Conservation (phyloP, 1,284 basidiomycete species). For the Psilocybe mexicana region DNA sequence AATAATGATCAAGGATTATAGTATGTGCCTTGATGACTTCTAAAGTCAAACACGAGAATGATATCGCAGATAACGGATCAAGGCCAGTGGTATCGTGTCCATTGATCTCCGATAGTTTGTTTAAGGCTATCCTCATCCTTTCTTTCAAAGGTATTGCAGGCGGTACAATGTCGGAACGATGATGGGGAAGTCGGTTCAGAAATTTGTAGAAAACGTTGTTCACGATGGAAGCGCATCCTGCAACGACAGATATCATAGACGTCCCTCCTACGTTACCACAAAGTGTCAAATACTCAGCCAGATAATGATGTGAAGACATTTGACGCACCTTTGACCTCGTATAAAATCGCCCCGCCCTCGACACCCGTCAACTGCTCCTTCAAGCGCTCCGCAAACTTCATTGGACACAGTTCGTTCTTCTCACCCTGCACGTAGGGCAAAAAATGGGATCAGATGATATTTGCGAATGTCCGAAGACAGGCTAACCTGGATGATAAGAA, state of each 20-base stretch:
- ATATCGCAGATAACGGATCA: constrained; percentile 59
- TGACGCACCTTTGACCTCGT: constrained; percentile 60
- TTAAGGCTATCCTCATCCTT: constrained; percentile 56
- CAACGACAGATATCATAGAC: constrained; percentile 49
- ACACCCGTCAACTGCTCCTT: constrained; percentile 50
- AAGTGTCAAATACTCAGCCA: background rate
- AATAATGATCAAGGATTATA: constrained; percentile 48
- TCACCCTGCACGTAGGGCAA: constrained; percentile 49
- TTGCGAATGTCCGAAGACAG: background rate
- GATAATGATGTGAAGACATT: background rate
- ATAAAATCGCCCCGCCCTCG: constrained; percentile 50
- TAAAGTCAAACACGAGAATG: constrained; percentile 64
- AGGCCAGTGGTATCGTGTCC: constrained; percentile 47
- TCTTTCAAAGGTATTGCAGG: constrained; percentile 36
- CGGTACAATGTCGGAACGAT: constrained; percentile 46
- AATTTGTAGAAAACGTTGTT: constrained; percentile 68
- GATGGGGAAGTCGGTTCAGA: constrained; percentile 50
- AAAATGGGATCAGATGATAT: constrained; percentile 6
- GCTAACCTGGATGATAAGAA: constrained; percentile 70
- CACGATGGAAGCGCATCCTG: constrained; percentile 58
- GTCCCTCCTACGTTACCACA: constrained; percentile 41
- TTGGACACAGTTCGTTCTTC: constrained; percentile 52
- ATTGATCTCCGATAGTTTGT: constrained; percentile 50
- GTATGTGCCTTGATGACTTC: constrained; percentile 53
- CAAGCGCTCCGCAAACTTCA: constrained; percentile 58